phyloP scores from a whole-genome alignment of 495 filamentous ascomycete genomes.

The Echria macrotheca region DNA sequence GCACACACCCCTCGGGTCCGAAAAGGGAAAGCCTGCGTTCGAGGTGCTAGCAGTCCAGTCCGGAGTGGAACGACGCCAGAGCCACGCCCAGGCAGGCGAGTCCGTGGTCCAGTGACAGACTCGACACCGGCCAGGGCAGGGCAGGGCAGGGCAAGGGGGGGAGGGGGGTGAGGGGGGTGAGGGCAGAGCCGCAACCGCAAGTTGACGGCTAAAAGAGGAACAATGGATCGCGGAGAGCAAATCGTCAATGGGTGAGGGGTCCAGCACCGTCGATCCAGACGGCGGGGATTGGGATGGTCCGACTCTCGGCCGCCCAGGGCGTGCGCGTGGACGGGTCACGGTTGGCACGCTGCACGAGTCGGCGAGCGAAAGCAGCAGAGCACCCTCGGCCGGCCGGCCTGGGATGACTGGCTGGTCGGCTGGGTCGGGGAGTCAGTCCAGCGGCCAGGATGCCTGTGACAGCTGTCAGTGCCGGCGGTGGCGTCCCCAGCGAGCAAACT shows the following conservation, averaged over 20 bases:
- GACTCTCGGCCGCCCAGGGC: too few species aligned
- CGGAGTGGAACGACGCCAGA: too few species aligned
- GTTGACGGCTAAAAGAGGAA: constrained; percentile 1
- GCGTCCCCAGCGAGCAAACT: background rate
- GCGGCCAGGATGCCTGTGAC: too few species aligned
- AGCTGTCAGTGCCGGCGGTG: background rate
- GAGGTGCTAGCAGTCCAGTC: background rate
- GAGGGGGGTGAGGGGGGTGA: background rate
- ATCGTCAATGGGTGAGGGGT: too few species aligned
- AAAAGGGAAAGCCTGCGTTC: constrained; percentile 6
- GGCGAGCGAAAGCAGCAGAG: constrained; percentile 3
- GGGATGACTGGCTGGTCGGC: too few species aligned
- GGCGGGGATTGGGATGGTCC: too few species aligned
- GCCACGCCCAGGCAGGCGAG: background rate
- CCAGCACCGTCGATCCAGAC: too few species aligned
- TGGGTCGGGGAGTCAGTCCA: too few species aligned
- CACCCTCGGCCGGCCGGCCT: background rate
- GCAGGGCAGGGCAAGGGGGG: background rate
- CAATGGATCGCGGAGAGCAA: background rate
- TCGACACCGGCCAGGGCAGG: background rate
- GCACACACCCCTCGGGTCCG: constrained; percentile 15
- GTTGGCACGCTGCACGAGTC: constrained; percentile 8
- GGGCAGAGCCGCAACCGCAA: constrained; percentile 5
- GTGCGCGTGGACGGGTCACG: too few species aligned
- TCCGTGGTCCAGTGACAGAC: background rate